phyloP scores from a whole-genome alignment of 2,329 filamentous ascomycete genomes.

The Hansfordia pulvinata region DNA sequence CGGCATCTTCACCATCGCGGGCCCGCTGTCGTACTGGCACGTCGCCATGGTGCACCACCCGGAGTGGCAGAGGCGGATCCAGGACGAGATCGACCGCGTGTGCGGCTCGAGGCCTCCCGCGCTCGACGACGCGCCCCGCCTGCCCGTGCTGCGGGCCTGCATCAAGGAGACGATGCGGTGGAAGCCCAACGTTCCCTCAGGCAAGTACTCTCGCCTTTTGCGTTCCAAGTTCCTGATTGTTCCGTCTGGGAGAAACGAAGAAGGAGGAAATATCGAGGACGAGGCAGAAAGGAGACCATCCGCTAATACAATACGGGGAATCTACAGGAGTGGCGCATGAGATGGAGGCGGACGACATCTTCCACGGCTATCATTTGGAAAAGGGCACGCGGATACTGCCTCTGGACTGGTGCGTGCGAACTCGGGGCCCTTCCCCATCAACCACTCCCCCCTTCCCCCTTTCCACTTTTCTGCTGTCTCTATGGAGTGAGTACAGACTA shows the following conservation, averaged over 20 bases:
- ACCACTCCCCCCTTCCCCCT: background rate
- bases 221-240: no score
- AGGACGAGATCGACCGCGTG: constrained; percentile 27
- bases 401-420: constrained; percentile 24
- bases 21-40: constrained; percentile 20
- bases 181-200: constrained; percentile 30
- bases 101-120: constrained; percentile 27
- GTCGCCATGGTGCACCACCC: constrained; percentile 33
- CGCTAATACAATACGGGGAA: no score
- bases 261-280: no score
- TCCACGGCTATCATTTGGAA: constrained; percentile 30
- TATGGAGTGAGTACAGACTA: no score
- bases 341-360: constrained; percentile 34
- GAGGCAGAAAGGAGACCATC: no score
- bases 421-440: background rate
- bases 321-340: constrained; percentile 31
- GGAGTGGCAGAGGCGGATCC: constrained; percentile 28
- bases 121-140: constrained; percentile 25
- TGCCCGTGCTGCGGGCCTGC: constrained; percentile 28
- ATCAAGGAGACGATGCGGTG: constrained; percentile 30
- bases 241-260: no score
- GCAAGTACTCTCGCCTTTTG: constrained; percentile 6
- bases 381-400: constrained; percentile 30
- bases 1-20: constrained; percentile 22
- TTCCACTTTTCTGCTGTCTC: no score